phyloP scores from a whole-genome alignment of 208 protist species.

The Acanthamoeba polyphaga region DNA sequence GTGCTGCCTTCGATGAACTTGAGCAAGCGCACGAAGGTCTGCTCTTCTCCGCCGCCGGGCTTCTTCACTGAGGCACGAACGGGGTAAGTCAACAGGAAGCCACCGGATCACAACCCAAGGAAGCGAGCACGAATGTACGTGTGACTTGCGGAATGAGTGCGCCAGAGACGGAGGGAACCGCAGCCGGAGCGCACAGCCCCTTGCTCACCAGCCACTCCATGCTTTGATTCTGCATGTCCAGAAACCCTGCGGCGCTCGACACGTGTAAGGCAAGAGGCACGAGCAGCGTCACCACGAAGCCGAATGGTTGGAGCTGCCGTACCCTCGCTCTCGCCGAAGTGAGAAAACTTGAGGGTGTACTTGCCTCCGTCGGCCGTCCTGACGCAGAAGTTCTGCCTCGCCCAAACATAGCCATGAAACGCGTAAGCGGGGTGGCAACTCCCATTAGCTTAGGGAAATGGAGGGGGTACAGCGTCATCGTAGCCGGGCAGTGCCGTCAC shows the following conservation, averaged over 20 bases:
- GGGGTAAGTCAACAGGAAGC: neutral
- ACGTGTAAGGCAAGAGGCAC: neutral
- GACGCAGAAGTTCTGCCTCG: conserved; percentile 10
- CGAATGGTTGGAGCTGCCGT: neutral
- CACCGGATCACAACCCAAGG: neutral
- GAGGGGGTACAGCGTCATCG: neutral
- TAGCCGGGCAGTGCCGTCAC: conserved; percentile 5
- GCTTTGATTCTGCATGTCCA: conserved; percentile 39
- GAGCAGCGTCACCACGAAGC: neutral
- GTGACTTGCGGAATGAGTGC: conserved; percentile 44
- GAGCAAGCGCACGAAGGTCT: conserved; percentile 1
- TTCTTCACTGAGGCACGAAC: neutral
- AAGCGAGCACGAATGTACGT: neutral
- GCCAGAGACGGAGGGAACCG: neutral
- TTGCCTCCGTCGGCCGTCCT: neutral
- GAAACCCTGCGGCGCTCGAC: neutral
- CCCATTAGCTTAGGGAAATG: neutral
- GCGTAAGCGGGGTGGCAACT: neutral
- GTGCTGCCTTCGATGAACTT: conserved; percentile 15
- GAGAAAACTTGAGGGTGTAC: conserved; percentile 49
- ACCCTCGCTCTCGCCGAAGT: conserved; percentile 44
- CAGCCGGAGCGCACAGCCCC: conserved; percentile 6
- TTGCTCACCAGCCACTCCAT: conserved; percentile 34
- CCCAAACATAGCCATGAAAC: neutral
- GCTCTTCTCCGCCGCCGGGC: neutral